Conservation (phyloP, 2,329 filamentous ascomycete species). For the Alternaria ventricosa region DNA sequence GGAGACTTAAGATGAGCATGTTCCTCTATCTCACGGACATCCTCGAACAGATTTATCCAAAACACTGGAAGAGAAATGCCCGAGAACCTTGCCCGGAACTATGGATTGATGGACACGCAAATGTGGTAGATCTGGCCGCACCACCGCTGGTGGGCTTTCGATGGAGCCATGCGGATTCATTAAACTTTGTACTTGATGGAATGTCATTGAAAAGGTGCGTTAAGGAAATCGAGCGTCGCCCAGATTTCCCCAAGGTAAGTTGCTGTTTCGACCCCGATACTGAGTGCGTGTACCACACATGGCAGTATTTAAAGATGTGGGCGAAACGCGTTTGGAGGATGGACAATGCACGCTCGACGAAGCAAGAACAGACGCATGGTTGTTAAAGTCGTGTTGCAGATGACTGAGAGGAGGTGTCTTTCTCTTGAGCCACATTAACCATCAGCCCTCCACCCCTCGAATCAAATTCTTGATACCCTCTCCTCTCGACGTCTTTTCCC, state of each 20-base stretch:
- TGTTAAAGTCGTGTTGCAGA: neutral
- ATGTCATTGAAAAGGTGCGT: neutral
- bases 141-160: neutral
- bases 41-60: neutral
- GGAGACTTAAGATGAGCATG: neutral
- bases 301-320: neutral
- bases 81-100: neutral
- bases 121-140: neutral
- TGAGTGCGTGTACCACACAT: neutral
- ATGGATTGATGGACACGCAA: neutral
- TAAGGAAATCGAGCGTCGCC: neutral
- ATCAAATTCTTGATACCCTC: conserved; percentile 47
- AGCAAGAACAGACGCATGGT: neutral
- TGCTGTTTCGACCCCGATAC: neutral
- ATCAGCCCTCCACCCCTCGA: conserved; percentile 31
- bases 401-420: neutral
- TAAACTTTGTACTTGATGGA: too few species aligned
- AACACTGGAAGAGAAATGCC: neutral
- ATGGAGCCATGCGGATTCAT: neutral
- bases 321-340: neutral
- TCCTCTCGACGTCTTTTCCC: conserved; percentile 40
- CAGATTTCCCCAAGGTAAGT: neutral
- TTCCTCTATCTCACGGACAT: neutral
- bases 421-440: neutral
- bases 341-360: too few species aligned